Conservation (phyloP, 73 alveolate genomes). For the Symbiodinium pilosum region DNA sequence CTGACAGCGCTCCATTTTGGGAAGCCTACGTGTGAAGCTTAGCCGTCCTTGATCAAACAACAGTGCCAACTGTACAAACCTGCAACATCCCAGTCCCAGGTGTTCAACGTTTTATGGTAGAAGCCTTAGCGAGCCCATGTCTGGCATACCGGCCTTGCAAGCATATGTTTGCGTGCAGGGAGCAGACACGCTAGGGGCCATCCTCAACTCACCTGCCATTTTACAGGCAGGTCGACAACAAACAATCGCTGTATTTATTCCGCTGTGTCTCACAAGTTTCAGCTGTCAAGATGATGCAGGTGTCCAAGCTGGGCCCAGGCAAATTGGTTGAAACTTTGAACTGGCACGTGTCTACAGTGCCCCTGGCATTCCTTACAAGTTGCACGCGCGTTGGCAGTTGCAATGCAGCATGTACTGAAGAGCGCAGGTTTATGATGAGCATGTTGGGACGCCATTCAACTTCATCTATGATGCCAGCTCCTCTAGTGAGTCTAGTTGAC, state of each 20-base stretch:
- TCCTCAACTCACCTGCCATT: neutral
- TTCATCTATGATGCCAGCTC: constrained; percentile 47
- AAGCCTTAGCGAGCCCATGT: too few relatives aligned
- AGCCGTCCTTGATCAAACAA: too few relatives aligned
- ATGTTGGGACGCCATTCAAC: constrained; percentile 76
- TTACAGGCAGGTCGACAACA: too few relatives aligned
- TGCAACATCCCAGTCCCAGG: too few relatives aligned
- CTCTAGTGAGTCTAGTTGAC: neutral
- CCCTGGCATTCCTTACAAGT: neutral
- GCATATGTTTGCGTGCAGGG: neutral
- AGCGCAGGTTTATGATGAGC: constrained; percentile 65
- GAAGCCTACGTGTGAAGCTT: too few relatives aligned
- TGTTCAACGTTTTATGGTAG: too few relatives aligned
- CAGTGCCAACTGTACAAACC: too few relatives aligned
- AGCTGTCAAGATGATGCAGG: neutral
- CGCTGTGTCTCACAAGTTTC: too few relatives aligned
- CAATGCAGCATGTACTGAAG: too few relatives aligned
- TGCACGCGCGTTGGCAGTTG: neutral
- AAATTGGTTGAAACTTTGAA: constrained; percentile 41
- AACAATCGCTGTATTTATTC: too few relatives aligned
- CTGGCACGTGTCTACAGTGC: constrained; percentile 63
- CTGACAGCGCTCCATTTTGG: too few relatives aligned
- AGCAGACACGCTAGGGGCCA: neutral
- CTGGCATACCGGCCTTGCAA: too few relatives aligned
- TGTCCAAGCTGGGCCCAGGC: constrained; percentile 6